Evolutionary conservation across 2,329 filamentous ascomycete species (phyloP).

Genomic region (Penicillium sp.): DNA sequence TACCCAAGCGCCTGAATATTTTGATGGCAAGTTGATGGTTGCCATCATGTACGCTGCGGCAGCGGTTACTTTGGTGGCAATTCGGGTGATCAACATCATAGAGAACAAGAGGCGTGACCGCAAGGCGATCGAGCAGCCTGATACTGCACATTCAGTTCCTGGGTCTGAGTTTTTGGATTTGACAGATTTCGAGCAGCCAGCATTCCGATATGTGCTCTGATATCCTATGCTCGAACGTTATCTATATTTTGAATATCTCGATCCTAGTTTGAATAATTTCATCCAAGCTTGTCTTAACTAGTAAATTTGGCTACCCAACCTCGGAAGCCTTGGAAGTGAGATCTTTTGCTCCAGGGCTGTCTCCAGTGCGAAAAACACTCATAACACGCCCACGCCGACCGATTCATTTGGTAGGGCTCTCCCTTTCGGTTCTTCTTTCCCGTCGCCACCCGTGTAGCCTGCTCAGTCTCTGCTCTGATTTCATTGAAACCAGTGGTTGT

Average conservation of each 20-base stretch:
- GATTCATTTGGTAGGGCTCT: too few relatives aligned
- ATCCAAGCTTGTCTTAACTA: too few relatives aligned
- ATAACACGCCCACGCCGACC: too few relatives aligned
- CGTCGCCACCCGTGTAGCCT: too few relatives aligned
- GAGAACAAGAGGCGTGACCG: constrained; percentile 14
- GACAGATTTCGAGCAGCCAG: constrained; percentile 17
- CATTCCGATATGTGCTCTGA: constrained; percentile 14
- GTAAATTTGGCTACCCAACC: too few relatives aligned
- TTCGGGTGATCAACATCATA: constrained; percentile 8
- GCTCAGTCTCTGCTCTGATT: too few relatives aligned
- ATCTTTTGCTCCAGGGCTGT: too few relatives aligned
- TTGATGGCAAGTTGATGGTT: constrained; percentile 14
- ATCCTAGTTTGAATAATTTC: too few relatives aligned
- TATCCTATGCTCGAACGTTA: neutral
- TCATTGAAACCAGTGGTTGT: too few relatives aligned
- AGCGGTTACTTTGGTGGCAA: neutral
- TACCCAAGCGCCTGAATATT: constrained; percentile 34
- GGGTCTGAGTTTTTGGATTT: constrained; percentile 12
- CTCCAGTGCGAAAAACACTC: too few relatives aligned
- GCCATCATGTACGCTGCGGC: constrained; percentile 12
- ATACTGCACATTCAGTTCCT: neutral
- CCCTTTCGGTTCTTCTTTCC: too few relatives aligned
- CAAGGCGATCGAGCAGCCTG: neutral
- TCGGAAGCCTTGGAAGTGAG: too few relatives aligned
- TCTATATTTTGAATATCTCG: neutral